Evolutionary conservation across 352 stramenopile species (phyloP).

Genomic region (Phytophthora sp.): DNA sequence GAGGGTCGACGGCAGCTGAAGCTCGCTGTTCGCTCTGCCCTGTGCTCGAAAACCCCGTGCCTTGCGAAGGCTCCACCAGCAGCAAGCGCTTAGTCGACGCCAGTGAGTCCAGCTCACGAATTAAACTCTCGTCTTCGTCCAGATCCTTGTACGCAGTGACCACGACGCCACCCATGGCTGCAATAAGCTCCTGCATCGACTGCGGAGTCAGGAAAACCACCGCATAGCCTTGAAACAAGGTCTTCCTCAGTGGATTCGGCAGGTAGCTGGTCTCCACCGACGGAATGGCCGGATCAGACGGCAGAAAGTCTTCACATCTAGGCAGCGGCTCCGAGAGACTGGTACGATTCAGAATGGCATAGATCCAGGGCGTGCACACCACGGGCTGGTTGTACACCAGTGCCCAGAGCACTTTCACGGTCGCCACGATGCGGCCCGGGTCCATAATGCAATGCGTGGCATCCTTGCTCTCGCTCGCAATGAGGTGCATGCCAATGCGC

Average conservation of each 20-base stretch:
- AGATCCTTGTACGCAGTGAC: conserved; percentile 60
- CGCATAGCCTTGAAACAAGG: conserved; percentile 70
- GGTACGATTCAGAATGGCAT: conserved; percentile 75
- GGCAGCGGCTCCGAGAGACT: conserved; percentile 78
- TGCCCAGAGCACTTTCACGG: conserved; percentile 87
- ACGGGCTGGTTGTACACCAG: conserved; percentile 87
- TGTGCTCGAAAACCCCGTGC: conserved; percentile 61
- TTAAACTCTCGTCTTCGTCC: conserved; percentile 60
- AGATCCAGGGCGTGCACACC: conserved; percentile 83
- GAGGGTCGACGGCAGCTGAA: conserved; percentile 3
- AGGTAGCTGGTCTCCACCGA: conserved; percentile 71
- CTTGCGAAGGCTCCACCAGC: conserved; percentile 62
- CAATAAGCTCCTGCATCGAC: conserved; percentile 80
- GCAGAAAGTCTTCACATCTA: conserved; percentile 78
- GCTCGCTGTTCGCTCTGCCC: conserved; percentile 54
- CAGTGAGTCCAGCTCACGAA: conserved; percentile 64
- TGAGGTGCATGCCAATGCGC: conserved; percentile 81
- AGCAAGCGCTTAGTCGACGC: conserved; percentile 56
- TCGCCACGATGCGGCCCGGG: conserved; percentile 77
- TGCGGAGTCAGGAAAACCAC: conserved; percentile 79
- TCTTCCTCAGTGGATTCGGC: conserved; percentile 78
- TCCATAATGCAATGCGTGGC: conserved; percentile 90
- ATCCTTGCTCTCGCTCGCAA: conserved; percentile 56
- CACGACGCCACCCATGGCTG: conserved; percentile 75
- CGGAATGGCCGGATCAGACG: conserved; percentile 59